Conservation (phyloP, 2,329 filamentous ascomycete species). For the Didymella pomorum region DNA sequence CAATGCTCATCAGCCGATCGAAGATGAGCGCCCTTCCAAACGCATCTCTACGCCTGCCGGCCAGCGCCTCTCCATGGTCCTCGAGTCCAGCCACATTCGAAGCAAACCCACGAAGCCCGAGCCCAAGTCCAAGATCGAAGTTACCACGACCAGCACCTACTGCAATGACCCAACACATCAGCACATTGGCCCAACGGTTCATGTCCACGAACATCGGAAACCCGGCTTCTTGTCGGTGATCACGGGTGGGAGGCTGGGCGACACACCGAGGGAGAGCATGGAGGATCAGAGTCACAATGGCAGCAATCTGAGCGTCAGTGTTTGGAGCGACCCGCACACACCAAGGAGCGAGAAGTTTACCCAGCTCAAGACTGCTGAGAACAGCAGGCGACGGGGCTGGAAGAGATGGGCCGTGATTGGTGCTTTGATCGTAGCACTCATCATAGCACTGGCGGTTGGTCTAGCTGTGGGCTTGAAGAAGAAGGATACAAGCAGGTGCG, state of each 20-base stretch:
- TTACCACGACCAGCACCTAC: conserved; percentile 41
- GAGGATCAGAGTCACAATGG: conserved; percentile 37
- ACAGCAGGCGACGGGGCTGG: conserved; percentile 49
- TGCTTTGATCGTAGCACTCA: conserved; percentile 41
- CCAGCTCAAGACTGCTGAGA: conserved; percentile 20
- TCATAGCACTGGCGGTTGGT: conserved; percentile 52
- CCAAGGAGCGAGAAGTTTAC: conserved; percentile 45
- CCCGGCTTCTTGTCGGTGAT: conserved; percentile 31
- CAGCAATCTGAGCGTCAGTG: conserved; percentile 46
- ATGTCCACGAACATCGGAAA: conserved; percentile 29
- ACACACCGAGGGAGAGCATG: conserved; percentile 42
- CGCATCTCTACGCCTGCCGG: conserved; percentile 55
- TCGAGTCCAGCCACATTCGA: conserved; percentile 43
- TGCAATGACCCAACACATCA: conserved; percentile 39
- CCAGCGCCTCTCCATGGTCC: conserved; percentile 52
- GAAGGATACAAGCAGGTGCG: conserved; percentile 40
- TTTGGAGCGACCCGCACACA: conserved; percentile 43
- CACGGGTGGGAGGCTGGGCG: conserved; percentile 36
- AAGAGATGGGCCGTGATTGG: conserved; percentile 50
- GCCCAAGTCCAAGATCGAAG: conserved; percentile 37
- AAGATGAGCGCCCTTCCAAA: conserved; percentile 47
- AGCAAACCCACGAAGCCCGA: conserved; percentile 30
- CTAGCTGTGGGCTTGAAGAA: conserved; percentile 54
- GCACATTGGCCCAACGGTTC: conserved; percentile 34
- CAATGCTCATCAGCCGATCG: conserved; percentile 33